phyloP scores from a whole-genome alignment of 1,284 basidiomycete species.

The Stygiomarasmius scandens region DNA sequence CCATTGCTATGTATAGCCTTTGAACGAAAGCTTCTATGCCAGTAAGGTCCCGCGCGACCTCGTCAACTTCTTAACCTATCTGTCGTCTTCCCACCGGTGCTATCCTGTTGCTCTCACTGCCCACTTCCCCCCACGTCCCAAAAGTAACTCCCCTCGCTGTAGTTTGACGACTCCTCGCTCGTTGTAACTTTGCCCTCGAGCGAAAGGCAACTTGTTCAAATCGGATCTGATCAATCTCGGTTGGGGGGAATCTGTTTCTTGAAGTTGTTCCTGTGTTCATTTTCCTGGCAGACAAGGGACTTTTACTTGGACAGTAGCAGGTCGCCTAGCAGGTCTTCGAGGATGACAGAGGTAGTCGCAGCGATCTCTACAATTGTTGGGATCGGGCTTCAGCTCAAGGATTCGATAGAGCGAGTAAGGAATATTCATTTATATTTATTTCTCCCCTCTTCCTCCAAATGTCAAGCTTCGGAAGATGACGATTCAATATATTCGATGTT shows the following conservation, averaged over 20 bases:
- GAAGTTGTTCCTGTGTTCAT: background rate
- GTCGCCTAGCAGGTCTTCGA: constrained; percentile 41
- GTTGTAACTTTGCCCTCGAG: background rate
- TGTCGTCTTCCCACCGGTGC: background rate
- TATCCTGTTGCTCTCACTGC: background rate
- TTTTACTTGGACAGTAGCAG: background rate
- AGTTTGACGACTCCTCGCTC: background rate
- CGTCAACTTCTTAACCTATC: background rate
- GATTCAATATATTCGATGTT: too few relatives aligned
- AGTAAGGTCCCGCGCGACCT: background rate
- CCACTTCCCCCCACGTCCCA: background rate
- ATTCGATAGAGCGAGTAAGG: constrained; percentile 10
- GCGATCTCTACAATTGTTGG: constrained; percentile 10
- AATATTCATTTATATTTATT: background rate
- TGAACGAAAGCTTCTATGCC: background rate
- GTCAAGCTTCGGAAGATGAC: background rate
- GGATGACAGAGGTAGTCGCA: constrained; percentile 12
- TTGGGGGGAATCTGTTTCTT: background rate
- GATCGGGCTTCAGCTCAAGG: constrained; percentile 14
- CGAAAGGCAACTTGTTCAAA: background rate
- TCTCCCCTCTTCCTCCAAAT: background rate
- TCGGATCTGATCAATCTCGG: background rate
- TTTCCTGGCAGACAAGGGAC: too few relatives aligned
- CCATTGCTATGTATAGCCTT: background rate
- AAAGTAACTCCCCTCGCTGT: too few relatives aligned